Evolutionary conservation across 2,329 filamentous ascomycete genomes (phyloP), one percentile per base, ranked within the genome.

Genomic region (Talaromyces sp.): DNA sequence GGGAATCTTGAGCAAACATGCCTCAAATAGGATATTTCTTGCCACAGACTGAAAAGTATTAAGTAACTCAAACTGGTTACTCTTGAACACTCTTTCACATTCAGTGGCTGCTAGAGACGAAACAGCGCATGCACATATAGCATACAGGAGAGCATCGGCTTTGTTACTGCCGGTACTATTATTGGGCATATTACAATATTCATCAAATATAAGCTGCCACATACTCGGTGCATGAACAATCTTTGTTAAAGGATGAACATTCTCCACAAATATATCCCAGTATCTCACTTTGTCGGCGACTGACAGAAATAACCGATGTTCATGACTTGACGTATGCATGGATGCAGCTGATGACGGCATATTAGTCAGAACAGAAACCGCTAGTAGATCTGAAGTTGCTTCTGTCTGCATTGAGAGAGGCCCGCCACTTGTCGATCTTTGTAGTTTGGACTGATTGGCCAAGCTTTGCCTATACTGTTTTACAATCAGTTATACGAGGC

Each of bases 241-340:
- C 14, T 16, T 57, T 18, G 36, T 57, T 16, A 57, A 27, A n/a
- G 55, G 55, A 47, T 57, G 55, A 16, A 57, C 55, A 42, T 57
- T 57, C 9, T 57, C 55, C 31, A 57, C 1, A 30, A 57, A 57
- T 44, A 40, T 31, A 9, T 10, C 27, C 55, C 55, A 57, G 44
- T 40, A 44, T 27, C 30, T 40, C 8, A 28, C 9, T 40, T 30
- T 27, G 3, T 28, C 16, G 2, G 27, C 10, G 2, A 28, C 27
- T 14, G 36, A n/a, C 5, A 42, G n/a, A 57, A 7, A 28, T 6
- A 27, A 28, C 5, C 31, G n/a, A n/a, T 28, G 55, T 42, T 31
- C n/a, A 10, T 55, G 36, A 18, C 28, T 34, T 34, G 52, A 1
- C 14, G 16, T n/a, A 7, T 55, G 31, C 14, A 14, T 2, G 4